Evolutionary conservation across 352 stramenopile species (phyloP).

Genomic region (Phytophthora uliginosa): DNA sequence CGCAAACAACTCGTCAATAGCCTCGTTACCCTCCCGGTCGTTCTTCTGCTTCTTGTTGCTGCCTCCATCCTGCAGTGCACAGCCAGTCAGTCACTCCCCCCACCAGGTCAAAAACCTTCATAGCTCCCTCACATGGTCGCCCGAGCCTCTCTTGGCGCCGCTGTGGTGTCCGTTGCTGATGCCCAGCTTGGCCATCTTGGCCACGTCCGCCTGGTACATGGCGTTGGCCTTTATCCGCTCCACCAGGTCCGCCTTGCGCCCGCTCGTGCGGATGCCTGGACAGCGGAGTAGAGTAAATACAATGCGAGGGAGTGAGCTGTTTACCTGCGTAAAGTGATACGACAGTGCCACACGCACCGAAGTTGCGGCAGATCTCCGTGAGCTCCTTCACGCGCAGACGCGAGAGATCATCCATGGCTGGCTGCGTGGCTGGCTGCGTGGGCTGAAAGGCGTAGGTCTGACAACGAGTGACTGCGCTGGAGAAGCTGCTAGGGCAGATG

Average conservation of each 20-base stretch:
- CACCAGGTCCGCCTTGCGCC: constrained; percentile 83
- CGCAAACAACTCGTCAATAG: constrained; percentile 71
- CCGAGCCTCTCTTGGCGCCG: constrained; percentile 39
- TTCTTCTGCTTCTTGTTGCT: constrained; percentile 71
- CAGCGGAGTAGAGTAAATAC: neutral
- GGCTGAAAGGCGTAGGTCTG: too few relatives aligned
- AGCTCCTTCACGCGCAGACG: constrained; percentile 85
- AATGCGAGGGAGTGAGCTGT: neutral
- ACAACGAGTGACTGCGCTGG: neutral
- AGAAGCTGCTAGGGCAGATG: neutral
- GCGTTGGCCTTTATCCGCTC: constrained; percentile 74
- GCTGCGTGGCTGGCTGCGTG: neutral
- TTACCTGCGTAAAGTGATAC: neutral
- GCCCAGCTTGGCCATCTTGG: constrained; percentile 36
- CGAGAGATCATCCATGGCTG: constrained; percentile 53
- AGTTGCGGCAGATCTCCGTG: constrained; percentile 81
- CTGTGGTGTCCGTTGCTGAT: constrained; percentile 31
- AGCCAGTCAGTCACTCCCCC: neutral
- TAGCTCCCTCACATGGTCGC: constrained; percentile 33
- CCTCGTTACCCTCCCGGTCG: constrained; percentile 39
- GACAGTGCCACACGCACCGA: constrained; percentile 45
- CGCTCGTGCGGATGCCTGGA: constrained; percentile 74
- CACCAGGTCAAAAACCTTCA: neutral
- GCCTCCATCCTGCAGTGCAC: constrained; percentile 17
- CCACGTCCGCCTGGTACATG: constrained; percentile 51